These are phyloP conservation scores for Fraxinus ornus DNA, from an alignment of 305 asterid genomes.

Conservation along the genomic window DNA sequence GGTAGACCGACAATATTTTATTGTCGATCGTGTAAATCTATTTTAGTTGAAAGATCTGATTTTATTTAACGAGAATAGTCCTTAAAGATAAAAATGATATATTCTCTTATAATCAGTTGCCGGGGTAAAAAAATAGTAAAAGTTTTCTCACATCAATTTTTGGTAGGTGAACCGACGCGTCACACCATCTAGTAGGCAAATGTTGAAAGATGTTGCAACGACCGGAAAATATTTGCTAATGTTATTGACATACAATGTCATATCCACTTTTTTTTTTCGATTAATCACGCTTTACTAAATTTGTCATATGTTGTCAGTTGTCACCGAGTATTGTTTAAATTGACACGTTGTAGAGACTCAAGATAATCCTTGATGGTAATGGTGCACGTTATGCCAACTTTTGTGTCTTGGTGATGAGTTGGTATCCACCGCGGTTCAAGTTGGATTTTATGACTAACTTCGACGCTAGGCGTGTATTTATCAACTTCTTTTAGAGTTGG, in stretches of 20 bases:
- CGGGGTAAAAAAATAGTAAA: background rate
- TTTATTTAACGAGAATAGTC: background rate
- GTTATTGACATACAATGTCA: background rate
- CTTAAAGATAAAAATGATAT: background rate
- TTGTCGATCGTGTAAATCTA: background rate
- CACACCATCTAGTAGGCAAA: background rate
- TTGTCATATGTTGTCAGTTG: background rate
- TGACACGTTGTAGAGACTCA: background rate
- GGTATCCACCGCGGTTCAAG: background rate
- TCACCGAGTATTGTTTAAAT: background rate
- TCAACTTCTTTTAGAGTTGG: background rate
- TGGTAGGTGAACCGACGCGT: background rate
- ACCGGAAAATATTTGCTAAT: background rate
- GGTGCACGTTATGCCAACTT: background rate
- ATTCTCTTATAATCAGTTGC: background rate
- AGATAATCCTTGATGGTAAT: background rate
- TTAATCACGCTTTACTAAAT: background rate
- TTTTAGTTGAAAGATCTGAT: background rate
- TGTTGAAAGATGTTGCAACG: background rate
- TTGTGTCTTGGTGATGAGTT: background rate
- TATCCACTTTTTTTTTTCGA: background rate
- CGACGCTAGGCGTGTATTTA: background rate
- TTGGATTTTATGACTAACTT: background rate
- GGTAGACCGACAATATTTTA: background rate
- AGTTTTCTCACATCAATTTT: background rate